phyloP scores from a whole-genome alignment of 2,329 filamentous ascomycete species.

The Aaosphaeria arxii region DNA sequence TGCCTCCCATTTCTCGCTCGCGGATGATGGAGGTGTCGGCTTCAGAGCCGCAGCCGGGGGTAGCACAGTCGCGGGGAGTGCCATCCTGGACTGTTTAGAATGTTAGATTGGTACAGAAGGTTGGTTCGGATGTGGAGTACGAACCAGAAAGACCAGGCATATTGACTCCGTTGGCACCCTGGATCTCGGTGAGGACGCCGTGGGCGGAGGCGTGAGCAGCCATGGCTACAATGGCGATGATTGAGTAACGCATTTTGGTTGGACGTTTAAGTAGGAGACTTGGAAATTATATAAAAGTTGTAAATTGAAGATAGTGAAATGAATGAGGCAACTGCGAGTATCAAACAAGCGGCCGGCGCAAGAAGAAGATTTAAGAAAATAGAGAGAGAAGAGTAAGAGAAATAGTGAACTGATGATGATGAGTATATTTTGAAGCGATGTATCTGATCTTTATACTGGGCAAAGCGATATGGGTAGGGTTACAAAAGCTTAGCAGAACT shows the following conservation, averaged over 20 bases:
- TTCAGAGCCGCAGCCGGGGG: constrained; percentile 62
- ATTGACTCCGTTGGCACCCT: constrained; percentile 59
- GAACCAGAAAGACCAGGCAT: constrained; percentile 60
- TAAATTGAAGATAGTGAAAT: no score
- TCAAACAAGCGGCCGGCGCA: constrained; percentile 37
- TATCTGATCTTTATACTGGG: constrained; percentile 24
- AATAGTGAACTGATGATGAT: constrained; percentile 26
- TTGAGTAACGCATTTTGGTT: constrained; percentile 49
- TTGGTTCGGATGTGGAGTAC: constrained; percentile 2
- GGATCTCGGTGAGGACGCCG: constrained; percentile 55
- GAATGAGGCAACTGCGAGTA: constrained; percentile 3
- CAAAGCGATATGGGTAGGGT: no score
- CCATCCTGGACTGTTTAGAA: constrained; percentile 56
- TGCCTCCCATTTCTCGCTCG: constrained; percentile 54
- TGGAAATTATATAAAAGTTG: constrained; percentile 1
- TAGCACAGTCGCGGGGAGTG: constrained; percentile 65
- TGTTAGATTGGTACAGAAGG: neutral
- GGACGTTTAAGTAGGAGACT: constrained; percentile 11
- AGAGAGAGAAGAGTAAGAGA: constrained; percentile 26
- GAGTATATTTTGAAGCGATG: constrained; percentile 10
- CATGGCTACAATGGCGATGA: constrained; percentile 46
- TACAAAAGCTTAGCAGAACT: no score
- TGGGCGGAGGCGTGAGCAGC: constrained; percentile 53
- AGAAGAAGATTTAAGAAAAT: constrained; percentile 23
- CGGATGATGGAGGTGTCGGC: constrained; percentile 70